These are phyloP conservation scores for Microsporum ferrugineum DNA, from an alignment of 2,329 filamentous ascomycete genomes.

Conservation along the genomic window DNA sequence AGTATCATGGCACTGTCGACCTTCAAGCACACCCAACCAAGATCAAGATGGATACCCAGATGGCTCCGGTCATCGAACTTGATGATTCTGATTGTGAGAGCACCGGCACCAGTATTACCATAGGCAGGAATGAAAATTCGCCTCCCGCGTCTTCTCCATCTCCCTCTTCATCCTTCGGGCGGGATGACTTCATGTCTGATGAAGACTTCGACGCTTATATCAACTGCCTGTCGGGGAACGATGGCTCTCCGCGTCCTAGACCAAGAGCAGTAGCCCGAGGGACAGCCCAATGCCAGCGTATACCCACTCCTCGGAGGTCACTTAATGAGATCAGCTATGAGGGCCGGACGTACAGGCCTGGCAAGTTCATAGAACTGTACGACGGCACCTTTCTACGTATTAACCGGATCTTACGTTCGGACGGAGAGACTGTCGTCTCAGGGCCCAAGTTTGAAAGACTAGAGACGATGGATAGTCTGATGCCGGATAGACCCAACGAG, in stretches of 20 bases:
- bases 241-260: neutral
- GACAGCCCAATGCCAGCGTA: neutral
- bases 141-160: neutral
- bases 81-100: neutral
- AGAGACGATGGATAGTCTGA: slow-evolving; percentile 23
- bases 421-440: slow-evolving; percentile 23
- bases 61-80: neutral
- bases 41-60: neutral
- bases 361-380: slow-evolving; percentile 28
- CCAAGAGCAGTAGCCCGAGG: neutral
- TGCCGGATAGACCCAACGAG: slow-evolving; percentile 35
- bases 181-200: slow-evolving; percentile 21
- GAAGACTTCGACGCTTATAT: slow-evolving; percentile 17
- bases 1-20: neutral
- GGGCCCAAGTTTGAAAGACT: slow-evolving; percentile 30
- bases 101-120: neutral
- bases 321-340: slow-evolving; percentile 12
- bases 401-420: slow-evolving; percentile 22
- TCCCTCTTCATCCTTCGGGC: neutral
- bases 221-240: slow-evolving; percentile 7
- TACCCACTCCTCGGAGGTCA: neutral
- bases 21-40: neutral
- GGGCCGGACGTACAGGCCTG: slow-evolving; percentile 18
- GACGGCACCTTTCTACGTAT: slow-evolving; percentile 35
- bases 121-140: neutral